Base-by-base conservation (phyloP, 768 basidiomycete genomes). In the Auriscalpium vulgare region DNA sequence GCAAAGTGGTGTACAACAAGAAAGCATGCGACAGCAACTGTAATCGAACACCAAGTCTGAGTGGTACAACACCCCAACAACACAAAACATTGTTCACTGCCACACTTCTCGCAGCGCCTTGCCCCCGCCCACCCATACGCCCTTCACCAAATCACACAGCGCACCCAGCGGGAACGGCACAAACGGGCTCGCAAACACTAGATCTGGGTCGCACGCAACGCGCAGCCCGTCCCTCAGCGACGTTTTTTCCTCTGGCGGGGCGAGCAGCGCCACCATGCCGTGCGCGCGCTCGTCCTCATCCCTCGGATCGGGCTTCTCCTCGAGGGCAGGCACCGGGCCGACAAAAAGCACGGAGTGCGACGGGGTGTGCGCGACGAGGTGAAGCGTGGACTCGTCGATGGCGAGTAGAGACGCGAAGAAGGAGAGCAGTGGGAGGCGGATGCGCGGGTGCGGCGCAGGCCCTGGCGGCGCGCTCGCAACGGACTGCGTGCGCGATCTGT, bases 311-410 rank as follows among this genome's bases (percentile, higher is more conserved):
- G n/a, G 10, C 17, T 19, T 14, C 16, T n/a, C 17, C 9, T 48
- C 53, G n/a, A 37, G 19, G 36, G 43, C 3, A 14, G 36, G 10
- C 17, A 10, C 10, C 5, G 17, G 62, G 10, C 67, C 68, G 7
- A 71, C 68, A 56, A 75, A 74, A 14, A 74, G 63, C 3, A 68
- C 49, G 10, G 74, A 68, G 10, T 69, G 66, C 10, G 61, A 56
- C 8, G 70, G 59, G 7, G 71, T 59, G 19, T 69, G 67, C 7
- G 69, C 66, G 40, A 76, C 64, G 23, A 75, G 70, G 47, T 71
- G 69, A 5, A 72, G 52, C 2, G 71, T 74, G 8, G 71, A 66
- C 19, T 73, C 71, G 56, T 76, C 75, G 29, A 74, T 54, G 23
- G 67, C 60, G 38, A 76, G 64, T n/a, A 74, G 52, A 9, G 68